Evolutionary conservation across 2,329 filamentous ascomycete species (phyloP), one percentile per base, ranked within the genome.

Genomic region (Fusarium compactum): DNA sequence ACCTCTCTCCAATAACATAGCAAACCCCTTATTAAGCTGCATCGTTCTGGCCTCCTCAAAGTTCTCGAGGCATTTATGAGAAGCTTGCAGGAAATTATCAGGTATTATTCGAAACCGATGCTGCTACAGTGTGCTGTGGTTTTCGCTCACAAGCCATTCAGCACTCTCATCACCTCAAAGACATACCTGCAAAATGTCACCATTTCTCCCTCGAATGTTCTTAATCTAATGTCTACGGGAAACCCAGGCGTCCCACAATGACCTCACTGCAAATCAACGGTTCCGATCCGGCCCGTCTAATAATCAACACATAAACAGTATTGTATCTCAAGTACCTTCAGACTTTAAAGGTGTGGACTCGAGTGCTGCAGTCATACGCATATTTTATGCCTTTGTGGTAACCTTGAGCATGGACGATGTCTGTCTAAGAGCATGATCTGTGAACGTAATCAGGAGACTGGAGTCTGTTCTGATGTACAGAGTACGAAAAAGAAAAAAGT

Each of bases 131-230:
- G 16, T 48, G 34, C 22, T 48, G 40, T 62, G 63, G 46, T 44
- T n/a, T 50, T 65, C 25, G 44, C 46, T 55, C 43, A n/a, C 34
- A 38, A 45, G 22, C 51, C 50, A 52, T 63, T 45, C 54, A 53
- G 46, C 34, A 57, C 43, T 45, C 56, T 58, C 14, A 48, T 52
- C 22, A 47, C 24, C 34, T 38, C 34, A 38, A 18, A 59, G 48
- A 57, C 59, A 51, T 53, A 61, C 58, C 50, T 44, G 56, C 69
- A 50, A 67, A 61, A 65, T 72, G 72, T 75, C 73, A 67, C 73
- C 71, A 75, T 75, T 25, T 63, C 27, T 67, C 53, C 48, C 69
- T 66, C 24, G 59, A 40, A 51, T 60, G 69, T 63, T 72, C 70
- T 67, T 65, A 69, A 72, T 71, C 56, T 47, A 67, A 54, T 40